phyloP scores from a whole-genome alignment of 768 basidiomycete genomes.

The Tylopilus sp. region DNA sequence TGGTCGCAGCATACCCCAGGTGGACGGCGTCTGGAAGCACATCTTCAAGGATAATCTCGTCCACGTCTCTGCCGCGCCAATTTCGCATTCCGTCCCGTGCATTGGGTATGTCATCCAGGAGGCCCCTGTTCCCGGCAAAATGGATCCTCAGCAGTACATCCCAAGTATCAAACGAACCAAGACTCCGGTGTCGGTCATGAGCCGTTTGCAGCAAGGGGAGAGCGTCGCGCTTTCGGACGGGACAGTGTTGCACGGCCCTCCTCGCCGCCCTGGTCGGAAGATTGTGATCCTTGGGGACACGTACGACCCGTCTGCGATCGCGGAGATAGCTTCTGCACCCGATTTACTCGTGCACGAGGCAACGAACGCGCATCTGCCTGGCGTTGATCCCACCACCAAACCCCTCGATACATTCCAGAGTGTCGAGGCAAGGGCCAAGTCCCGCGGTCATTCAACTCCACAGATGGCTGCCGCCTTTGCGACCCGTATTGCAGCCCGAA shows the following conservation, averaged over 20 bases:
- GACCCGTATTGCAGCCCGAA: constrained; percentile 54
- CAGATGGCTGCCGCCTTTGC: constrained; percentile 88
- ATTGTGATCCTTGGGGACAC: constrained; percentile 85
- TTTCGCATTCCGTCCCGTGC: constrained; percentile 76
- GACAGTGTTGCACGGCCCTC: constrained; percentile 65
- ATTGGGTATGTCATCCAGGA: constrained; percentile 76
- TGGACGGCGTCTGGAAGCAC: constrained; percentile 60
- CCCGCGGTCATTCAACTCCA: constrained; percentile 87
- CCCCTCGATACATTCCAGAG: constrained; percentile 54
- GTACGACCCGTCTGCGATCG: constrained; percentile 69
- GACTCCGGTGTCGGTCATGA: constrained; percentile 65
- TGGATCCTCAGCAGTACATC: constrained; percentile 63
- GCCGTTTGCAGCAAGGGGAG: constrained; percentile 62
- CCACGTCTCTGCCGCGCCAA: constrained; percentile 73
- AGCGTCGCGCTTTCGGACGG: constrained; percentile 66
- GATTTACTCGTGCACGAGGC: constrained; percentile 86
- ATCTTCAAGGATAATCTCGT: constrained; percentile 56
- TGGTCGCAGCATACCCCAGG: constrained; percentile 63
- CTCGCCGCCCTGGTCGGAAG: constrained; percentile 65
- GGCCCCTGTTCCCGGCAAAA: constrained; percentile 70
- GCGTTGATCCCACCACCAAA: constrained; percentile 58
- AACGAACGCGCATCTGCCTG: constrained; percentile 80
- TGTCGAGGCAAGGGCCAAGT: constrained; percentile 61
- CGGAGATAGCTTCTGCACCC: constrained; percentile 55
- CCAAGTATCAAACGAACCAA: constrained; percentile 68